phyloP scores from a whole-genome alignment of 2,329 filamentous ascomycete species.

The Sordariomycetes sp. region DNA sequence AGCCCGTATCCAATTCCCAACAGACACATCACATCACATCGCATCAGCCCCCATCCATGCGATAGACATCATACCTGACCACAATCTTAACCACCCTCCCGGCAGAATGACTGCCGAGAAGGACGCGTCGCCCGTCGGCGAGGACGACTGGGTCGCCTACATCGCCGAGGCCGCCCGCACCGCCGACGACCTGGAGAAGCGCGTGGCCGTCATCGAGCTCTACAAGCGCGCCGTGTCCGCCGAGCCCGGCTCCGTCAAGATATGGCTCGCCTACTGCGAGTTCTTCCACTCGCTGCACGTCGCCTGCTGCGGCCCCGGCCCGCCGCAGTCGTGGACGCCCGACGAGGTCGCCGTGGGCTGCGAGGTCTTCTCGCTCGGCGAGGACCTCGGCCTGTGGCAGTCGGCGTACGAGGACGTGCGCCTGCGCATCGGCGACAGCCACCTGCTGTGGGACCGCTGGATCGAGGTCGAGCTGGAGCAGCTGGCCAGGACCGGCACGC shows the following conservation, averaged over 20 bases:
- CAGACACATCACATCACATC: not conserved
- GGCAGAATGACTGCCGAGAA: not conserved
- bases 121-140: slow-evolving; percentile 47
- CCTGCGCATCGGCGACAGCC: slow-evolving; percentile 67
- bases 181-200: slow-evolving; percentile 52
- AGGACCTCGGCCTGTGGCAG: slow-evolving; percentile 59
- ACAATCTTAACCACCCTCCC: not conserved
- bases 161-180: slow-evolving; percentile 59
- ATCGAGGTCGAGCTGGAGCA: slow-evolving; percentile 61
- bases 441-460: slow-evolving; percentile 71
- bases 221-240: slow-evolving; percentile 60
- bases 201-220: slow-evolving; percentile 59
- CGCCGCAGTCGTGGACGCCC: slow-evolving; percentile 34
- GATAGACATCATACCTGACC: slow-evolving; percentile 2
- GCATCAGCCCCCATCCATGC: not conserved
- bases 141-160: slow-evolving; percentile 69
- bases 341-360: slow-evolving; percentile 60
- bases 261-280: slow-evolving; percentile 72
- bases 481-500: slow-evolving; percentile 42
- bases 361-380: slow-evolving; percentile 60
- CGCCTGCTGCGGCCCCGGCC: slow-evolving; percentile 6
- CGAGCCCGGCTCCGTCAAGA: slow-evolving; percentile 60
- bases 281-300: slow-evolving; percentile 64
- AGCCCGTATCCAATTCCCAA: not conserved
- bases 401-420: slow-evolving; percentile 61